Evolutionary conservation across 1,284 basidiomycete species (phyloP), one percentile per base, ranked within the genome.

Genomic region (Volvariella surrecta): DNA sequence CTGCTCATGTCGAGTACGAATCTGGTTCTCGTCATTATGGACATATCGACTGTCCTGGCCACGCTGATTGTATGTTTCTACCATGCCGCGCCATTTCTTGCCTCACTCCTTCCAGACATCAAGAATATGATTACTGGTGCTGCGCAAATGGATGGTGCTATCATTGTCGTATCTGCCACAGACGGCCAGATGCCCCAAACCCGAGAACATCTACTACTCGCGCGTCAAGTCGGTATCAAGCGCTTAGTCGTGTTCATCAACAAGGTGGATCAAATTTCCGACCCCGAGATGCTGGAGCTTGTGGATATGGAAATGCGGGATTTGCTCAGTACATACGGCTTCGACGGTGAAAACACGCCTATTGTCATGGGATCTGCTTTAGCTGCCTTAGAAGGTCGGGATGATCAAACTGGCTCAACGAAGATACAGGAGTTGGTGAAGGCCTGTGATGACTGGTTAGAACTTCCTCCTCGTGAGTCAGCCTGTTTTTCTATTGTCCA

Each of bases 251-350:
- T 99, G 53, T 99, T 98, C 74, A 94, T 99, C 66, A 99, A 99
- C 87, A 97, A 98, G 71, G 86, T 99, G 51, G 96, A 99, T 70
- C 82, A 89, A 74, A 88, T 99, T 48, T 81, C 89, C 51, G 96
- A 99, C 75, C 79, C 83, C 22, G 96, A 99, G 76, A 98, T 99
- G 93, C 74, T 99, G 48, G 93, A 98, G 72, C 86, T 99, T 47
- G 96, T 99, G 51, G 96, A 99, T 58, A 99, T 99, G 95, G 96
- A 99, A 76, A 99, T 99, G 87, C 85, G 96, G 46, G 96, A 99
- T 61, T 73, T 99, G n/a, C 78, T 99, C 39, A 71, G 80, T 19
- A 85, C 84, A 20, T 94, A 93, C 70, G 90, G 90, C 59, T 99
- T 89, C 54, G 95, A 99, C 57, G 96, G 96, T 48, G 96, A 99